Percentiles rank a stretch among this genome's conserved stretches.
phyloP scores from a whole-genome alignment of 2,329 filamentous ascomycete genomes.

The Hirsutella thompsonii region DNA sequence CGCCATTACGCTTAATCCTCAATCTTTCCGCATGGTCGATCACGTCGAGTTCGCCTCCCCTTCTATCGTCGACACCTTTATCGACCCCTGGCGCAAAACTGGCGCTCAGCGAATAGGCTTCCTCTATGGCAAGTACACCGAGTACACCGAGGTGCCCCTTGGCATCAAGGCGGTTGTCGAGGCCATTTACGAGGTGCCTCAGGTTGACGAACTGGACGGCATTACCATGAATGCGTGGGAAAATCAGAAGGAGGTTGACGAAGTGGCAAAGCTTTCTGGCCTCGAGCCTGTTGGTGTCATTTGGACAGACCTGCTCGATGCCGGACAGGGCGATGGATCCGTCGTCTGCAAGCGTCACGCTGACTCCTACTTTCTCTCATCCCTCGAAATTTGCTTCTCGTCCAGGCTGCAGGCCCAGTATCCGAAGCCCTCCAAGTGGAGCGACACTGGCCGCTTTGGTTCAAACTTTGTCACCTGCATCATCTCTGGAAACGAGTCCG shows the following conservation, averaged over 20 bases:
- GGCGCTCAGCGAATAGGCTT: constrained; percentile 79
- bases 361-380: constrained; percentile 89
- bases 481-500: constrained; percentile 81
- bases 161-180: constrained; percentile 94
- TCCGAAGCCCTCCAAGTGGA: constrained; percentile 91
- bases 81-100: constrained; percentile 83
- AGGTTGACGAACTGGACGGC: constrained; percentile 78
- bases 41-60: constrained; percentile 92
- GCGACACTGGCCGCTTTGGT: constrained; percentile 83
- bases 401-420: constrained; percentile 78
- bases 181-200: constrained; percentile 92
- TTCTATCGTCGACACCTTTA: constrained; percentile 72
- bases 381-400: constrained; percentile 82
- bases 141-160: constrained; percentile 85
- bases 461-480: constrained; percentile 97
- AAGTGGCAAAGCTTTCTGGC: constrained; percentile 70
- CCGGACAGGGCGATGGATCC: constrained; percentile 67
- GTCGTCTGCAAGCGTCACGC: constrained; percentile 93
- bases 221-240: constrained; percentile 77
- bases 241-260: constrained; percentile 69
- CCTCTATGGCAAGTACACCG: constrained; percentile 79
- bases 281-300: constrained; percentile 84
- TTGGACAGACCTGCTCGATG: constrained; percentile 82
- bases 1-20: constrained; percentile 87
- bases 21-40: constrained; percentile 92